Base-by-base conservation (phyloP, 805 yeast genomes). In the Brettanomyces anomalus region DNA sequence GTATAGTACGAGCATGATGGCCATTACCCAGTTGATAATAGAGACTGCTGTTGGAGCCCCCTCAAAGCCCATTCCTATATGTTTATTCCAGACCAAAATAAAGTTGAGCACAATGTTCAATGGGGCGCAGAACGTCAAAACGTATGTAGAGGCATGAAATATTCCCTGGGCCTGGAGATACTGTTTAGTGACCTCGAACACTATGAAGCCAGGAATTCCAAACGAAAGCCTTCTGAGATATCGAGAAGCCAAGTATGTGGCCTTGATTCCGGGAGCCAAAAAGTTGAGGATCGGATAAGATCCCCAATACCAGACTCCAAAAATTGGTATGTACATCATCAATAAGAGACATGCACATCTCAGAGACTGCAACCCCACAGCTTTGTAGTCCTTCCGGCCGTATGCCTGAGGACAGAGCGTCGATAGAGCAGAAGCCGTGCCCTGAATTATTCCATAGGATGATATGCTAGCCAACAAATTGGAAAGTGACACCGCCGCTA, bases 31-130 rank as follows among this genome's bases (percentile, higher is more conserved):
- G 51, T 74, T 74, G 48, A 75, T 75, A 38, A 74, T 71, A 10
- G 74, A 72, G 15, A 75, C 78, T 3, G 80, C 74, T n/a, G 74
- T 57, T 5, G 81, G 81, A 2, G 80, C 79, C 5, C 81, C 81
- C 40, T 70, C 54, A 52, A 74, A 76, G 1, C 81, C 81, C 45
- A 76, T 44, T 1, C 80, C 79, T 28, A 71, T 47, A 4, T 35
- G 48, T 30, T 55, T 41, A 49, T 71, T 63, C 56, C 72, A 61
- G 10, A 76, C 81, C 19, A 76, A 63, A 4, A 61, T 43, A 44
- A 64, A 58, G 49, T 74, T 76, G 68, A 75, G 64, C 4, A 70
- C 34, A 8, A 69, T 65, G 52, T 76, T 76, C 5, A 70, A 61
- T 3, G 81, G 81, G 10, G 79, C 79, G 28, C 77, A 76, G 21